These are phyloP conservation scores for Penicillium parvum DNA, from an alignment of 495 filamentous ascomycete species.

Conservation along the genomic window DNA sequence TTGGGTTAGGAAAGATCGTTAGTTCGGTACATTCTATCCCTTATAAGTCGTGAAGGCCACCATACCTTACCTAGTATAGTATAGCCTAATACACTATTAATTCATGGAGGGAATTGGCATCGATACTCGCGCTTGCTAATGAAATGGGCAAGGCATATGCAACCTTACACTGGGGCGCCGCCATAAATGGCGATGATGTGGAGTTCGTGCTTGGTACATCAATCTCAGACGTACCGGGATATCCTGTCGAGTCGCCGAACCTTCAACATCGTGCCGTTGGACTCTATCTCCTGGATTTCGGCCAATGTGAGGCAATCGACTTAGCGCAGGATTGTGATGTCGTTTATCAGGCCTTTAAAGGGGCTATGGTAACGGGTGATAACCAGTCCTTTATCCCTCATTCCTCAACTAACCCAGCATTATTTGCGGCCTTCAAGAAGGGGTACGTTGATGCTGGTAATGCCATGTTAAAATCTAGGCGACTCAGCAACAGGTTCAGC, in stretches of 20 bases:
- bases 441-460: constrained; percentile 9
- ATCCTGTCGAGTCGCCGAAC: not conserved
- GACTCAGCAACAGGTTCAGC: constrained; percentile 1
- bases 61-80: no score
- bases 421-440: constrained; percentile 10
- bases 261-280: constrained; percentile 4
- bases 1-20: no score
- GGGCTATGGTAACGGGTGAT: constrained; percentile 13
- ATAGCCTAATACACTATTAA: no score
- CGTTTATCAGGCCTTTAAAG: constrained; percentile 16
- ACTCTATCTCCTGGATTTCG: constrained; percentile 11
- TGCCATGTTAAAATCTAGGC: not conserved
- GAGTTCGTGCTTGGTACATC: constrained; percentile 17
- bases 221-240: not conserved
- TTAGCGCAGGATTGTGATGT: constrained; percentile 1
- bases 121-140: constrained; percentile 1
- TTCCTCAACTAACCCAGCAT: not conserved
- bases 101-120: constrained; percentile 2
- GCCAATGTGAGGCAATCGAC: constrained; percentile 12
- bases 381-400: constrained; percentile 14
- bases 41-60: no score
- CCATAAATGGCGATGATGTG: constrained; percentile 11
- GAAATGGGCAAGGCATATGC: constrained; percentile 12
- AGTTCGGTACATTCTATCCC: no score
- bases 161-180: constrained; percentile 13